Percentiles rank a stretch among this genome's conserved stretches.
Conservation (phyloP, 441 rosid genomes). For the Breynia disticha region DNA sequence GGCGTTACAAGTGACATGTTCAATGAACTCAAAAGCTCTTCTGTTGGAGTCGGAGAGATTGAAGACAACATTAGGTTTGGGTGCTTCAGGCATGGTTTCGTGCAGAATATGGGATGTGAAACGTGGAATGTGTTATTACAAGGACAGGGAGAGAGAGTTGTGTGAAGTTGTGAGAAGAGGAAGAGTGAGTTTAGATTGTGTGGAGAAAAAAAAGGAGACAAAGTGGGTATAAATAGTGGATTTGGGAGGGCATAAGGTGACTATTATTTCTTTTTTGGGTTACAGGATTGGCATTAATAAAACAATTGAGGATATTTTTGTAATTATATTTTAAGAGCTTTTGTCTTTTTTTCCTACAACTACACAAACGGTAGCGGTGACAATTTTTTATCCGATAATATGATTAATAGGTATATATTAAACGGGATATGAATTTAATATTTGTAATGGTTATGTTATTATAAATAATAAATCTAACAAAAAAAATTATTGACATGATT, state of each 20-base stretch:
- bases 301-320: background rate
- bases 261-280: conserved; percentile 3
- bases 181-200: conserved; percentile 48
- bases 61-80: conserved; percentile 20
- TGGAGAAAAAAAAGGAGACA: conserved; percentile 29
- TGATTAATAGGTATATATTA: no score
- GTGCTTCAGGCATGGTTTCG: conserved; percentile 81
- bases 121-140: background rate
- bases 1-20: conserved; percentile 57
- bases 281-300: background rate
- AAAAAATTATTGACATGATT: no score
- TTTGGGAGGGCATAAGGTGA: conserved; percentile 25
- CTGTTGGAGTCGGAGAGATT: conserved; percentile 37
- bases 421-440: no score
- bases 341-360: conserved; percentile 1
- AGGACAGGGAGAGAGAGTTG: conserved; percentile 8
- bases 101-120: conserved; percentile 3
- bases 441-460: no score
- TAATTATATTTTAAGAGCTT: no score
- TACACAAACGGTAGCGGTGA: conserved; percentile 11
- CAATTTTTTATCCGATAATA: no score
- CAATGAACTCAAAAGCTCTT: conserved; percentile 56
- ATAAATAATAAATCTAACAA: no score
- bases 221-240: conserved; percentile 40
- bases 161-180: no score